Base-by-base conservation (phyloP, 495 filamentous ascomycete genomes). In the Pseudomonodictys pantanalensis region DNA sequence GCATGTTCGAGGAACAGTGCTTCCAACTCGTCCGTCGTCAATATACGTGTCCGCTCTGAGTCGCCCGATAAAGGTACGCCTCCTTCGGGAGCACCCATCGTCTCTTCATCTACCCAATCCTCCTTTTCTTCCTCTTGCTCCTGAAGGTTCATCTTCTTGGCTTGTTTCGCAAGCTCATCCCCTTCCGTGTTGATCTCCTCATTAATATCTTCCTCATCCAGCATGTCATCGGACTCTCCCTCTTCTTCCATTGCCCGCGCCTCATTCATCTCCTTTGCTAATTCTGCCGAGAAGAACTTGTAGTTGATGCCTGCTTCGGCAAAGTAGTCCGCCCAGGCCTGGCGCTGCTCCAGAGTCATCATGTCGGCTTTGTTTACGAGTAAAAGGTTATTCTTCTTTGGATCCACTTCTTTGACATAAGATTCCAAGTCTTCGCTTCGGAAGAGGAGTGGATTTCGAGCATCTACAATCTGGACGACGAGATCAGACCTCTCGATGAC, bases 311-410 rank as follows among this genome's bases (percentile, higher is more conserved):
- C 81, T 24, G 86, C 81, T 52, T 81, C 77, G 67, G 89, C 86
- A 61, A 99, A 95, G 68, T 95, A 91, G 51, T 87, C 81, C 7
- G 92, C 91, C 95, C 95, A 99, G 1, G 78, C 77, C 65, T 83
- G 83, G 66, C 95, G 77, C 73, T 99, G 95, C 65, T 85, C 83
- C 52, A 84, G 72, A 15, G 91, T 93, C 90, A 99, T 90, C 95
- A 99, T 95, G 78, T 99, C 95, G 38, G 95, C 92, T 81, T 99
- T 99, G 77, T 99, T 99, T 52, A 99, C 90, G 33, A 99, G 76
- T 43, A 99, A 73, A 66, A 99, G 68, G 71, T 99, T 99, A 63
- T 88, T 81, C 79, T 99, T 99, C 68, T 81, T 83, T 1, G 85
- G 73, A 68, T 90, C 86, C 25, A 97, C 88, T 72, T 96, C 90